These are phyloP conservation scores for Thymus quinquecostatus DNA, from an alignment of 257 asterid genomes.

Conservation along the genomic window DNA sequence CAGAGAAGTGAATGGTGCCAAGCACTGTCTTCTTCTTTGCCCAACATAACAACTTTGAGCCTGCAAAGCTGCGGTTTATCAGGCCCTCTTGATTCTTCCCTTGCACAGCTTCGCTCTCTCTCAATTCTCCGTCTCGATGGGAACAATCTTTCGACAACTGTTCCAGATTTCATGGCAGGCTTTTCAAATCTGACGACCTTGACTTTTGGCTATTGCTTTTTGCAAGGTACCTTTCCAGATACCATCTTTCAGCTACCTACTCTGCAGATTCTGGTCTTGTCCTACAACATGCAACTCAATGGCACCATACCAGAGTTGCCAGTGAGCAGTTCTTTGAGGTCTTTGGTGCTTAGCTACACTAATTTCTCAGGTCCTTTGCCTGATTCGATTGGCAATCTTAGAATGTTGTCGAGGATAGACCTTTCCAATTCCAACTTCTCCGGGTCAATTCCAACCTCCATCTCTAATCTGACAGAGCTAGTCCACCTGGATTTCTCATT, in stretches of 20 bases:
- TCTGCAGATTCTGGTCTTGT: slow-evolving; percentile 41
- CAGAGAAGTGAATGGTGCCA: slow-evolving; percentile 41
- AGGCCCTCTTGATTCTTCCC: slow-evolving; percentile 49
- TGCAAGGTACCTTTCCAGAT: slow-evolving; percentile 49
- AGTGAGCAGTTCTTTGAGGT: slow-evolving; percentile 36
- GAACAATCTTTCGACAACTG: slow-evolving; percentile 41
- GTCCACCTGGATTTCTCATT: slow-evolving; percentile 39
- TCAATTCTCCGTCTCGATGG: slow-evolving; percentile 43
- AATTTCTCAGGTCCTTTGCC: slow-evolving; percentile 50
- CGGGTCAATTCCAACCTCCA: slow-evolving; percentile 47
- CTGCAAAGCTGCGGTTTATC: slow-evolving; percentile 42
- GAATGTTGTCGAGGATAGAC: slow-evolving; percentile 39
- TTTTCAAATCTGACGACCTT: slow-evolving; percentile 42
- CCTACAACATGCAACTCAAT: slow-evolving; percentile 31
- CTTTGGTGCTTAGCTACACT: slow-evolving; percentile 37
- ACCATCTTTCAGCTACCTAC: slow-evolving; percentile 40
- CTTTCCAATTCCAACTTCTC: slow-evolving; percentile 44
- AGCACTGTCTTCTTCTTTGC: slow-evolving; percentile 43
- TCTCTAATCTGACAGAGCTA: slow-evolving; percentile 41
- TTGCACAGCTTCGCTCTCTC: slow-evolving; percentile 39
- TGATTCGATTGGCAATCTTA: slow-evolving; percentile 41
- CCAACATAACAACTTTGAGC: slow-evolving; percentile 51
- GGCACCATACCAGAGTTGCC: slow-evolving; percentile 47
- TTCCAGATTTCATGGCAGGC: slow-evolving; percentile 39
- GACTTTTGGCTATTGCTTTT: slow-evolving; percentile 41